phyloP scores from a whole-genome alignment of 441 rosid genomes.

The Populus tomentosa region DNA sequence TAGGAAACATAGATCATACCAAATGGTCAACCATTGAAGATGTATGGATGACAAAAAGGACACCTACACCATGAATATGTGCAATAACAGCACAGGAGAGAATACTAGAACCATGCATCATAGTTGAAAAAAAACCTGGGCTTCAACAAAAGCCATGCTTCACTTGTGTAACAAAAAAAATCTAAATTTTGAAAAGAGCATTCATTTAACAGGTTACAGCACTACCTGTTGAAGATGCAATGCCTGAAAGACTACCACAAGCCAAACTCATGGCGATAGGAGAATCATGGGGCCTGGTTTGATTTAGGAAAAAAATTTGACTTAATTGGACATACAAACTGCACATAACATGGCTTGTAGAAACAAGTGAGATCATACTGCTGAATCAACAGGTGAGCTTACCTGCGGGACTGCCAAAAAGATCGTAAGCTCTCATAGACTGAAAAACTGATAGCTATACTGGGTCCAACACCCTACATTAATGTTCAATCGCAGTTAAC shows the following conservation, averaged over 20 bases:
- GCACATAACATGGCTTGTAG: constrained; percentile 24
- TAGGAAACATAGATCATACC: neutral
- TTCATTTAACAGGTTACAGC: constrained; percentile 14
- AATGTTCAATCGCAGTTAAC: constrained; percentile 9
- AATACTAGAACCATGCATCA: neutral
- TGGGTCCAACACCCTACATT: constrained; percentile 89
- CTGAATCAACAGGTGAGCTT: constrained; percentile 8
- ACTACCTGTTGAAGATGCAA: constrained; percentile 84
- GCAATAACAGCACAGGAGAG: neutral
- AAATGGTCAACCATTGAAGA: neutral
- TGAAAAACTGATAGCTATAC: constrained; percentile 85
- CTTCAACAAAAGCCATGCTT: neutral
- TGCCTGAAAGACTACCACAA: constrained; percentile 31
- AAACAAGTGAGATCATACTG: neutral
- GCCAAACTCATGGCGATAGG: constrained; percentile 62
- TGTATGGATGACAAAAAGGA: neutral
- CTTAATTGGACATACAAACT: neutral
- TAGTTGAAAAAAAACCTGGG: neutral
- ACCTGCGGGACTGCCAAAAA: constrained; percentile 80
- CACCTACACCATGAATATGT: constrained; percentile 8
- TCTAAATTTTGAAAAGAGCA: neutral
- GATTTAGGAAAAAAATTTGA: neutral
- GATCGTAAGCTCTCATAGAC: constrained; percentile 81
- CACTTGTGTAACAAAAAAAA: constrained; percentile 3
- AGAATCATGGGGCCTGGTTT: constrained; percentile 74